Conservation (phyloP, 306 rosid genomes). For the Amphicarpaea edgeworthii region DNA sequence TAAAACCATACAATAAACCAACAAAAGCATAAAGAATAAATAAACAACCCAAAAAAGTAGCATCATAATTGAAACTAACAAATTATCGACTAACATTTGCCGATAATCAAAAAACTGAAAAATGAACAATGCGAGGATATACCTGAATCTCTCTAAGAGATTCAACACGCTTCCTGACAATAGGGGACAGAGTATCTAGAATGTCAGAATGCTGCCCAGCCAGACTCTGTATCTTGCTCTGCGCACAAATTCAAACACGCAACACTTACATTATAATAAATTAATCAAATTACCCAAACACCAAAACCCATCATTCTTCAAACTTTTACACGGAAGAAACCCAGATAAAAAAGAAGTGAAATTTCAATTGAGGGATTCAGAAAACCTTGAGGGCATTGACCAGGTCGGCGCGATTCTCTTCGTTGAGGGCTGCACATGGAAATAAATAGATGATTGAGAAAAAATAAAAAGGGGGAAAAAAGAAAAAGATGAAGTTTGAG, state of each 20-base stretch:
- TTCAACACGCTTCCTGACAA: slow-evolving; percentile 83
- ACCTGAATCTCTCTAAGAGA: slow-evolving; percentile 90
- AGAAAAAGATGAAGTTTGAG: background rate
- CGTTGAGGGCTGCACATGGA: slow-evolving; percentile 61
- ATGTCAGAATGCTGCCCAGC: slow-evolving; percentile 84
- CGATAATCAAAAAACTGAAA: too few relatives aligned
- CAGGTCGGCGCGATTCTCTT: slow-evolving; percentile 73
- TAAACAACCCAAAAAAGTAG: background rate
- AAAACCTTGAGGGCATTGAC: slow-evolving; percentile 84
- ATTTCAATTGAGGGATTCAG: background rate
- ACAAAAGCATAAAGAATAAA: background rate
- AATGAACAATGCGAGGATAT: background rate
- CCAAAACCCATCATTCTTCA: background rate
- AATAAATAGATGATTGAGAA: background rate
- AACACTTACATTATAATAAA: background rate
- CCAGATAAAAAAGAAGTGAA: background rate
- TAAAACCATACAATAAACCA: background rate
- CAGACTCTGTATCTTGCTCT: slow-evolving; percentile 84
- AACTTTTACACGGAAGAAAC: background rate
- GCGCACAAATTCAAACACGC: slow-evolving; percentile 25
- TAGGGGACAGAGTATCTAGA: slow-evolving; percentile 67
- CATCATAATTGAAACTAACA: too few relatives aligned
- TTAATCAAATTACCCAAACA: background rate
- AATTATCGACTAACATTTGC: too few relatives aligned
- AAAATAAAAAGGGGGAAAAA: background rate